Percentiles rank a stretch among this genome's conserved stretches.
phyloP scores from a whole-genome alignment of 2,329 filamentous ascomycete species.

The Bimuria novae-zelandiae region DNA sequence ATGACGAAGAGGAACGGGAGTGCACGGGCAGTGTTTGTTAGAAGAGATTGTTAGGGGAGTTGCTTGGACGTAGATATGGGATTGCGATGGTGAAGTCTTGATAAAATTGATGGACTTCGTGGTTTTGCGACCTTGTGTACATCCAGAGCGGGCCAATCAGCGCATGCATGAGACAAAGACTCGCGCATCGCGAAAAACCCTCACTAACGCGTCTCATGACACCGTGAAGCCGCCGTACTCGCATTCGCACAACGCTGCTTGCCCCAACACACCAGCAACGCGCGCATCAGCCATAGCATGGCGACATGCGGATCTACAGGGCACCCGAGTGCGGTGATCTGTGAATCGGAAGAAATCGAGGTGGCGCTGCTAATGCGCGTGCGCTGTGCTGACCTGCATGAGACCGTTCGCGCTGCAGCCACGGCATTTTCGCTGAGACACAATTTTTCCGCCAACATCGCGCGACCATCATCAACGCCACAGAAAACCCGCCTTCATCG shows the following conservation, averaged over 20 bases:
- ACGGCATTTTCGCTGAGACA: not conserved
- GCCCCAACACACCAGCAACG: not conserved
- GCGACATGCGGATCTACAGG: too few species aligned
- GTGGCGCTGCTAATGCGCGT: not conserved
- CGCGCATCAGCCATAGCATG: too few species aligned
- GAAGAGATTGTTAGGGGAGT: too few species aligned
- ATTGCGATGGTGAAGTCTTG: too few species aligned
- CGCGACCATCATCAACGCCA: not conserved
- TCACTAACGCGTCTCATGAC: not conserved
- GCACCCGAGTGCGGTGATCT: too few species aligned
- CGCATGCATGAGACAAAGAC: not conserved
- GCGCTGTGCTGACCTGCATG: not conserved
- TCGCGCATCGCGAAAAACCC: constrained; percentile 3
- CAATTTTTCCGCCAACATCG: constrained; percentile 4
- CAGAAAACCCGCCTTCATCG: not conserved
- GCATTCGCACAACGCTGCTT: not conserved
- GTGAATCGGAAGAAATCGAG: too few species aligned
- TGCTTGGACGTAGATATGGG: not conserved
- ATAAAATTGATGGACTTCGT: not conserved
- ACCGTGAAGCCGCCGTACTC: too few species aligned
- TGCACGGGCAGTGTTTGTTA: too few species aligned
- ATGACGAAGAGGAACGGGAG: too few species aligned
- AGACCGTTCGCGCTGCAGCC: not conserved
- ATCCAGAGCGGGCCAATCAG: not conserved
- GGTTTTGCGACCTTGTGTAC: not conserved